Evolutionary conservation across 2,329 filamentous ascomycete species (phyloP).

Genomic region (Parafenestella ontariensis): DNA sequence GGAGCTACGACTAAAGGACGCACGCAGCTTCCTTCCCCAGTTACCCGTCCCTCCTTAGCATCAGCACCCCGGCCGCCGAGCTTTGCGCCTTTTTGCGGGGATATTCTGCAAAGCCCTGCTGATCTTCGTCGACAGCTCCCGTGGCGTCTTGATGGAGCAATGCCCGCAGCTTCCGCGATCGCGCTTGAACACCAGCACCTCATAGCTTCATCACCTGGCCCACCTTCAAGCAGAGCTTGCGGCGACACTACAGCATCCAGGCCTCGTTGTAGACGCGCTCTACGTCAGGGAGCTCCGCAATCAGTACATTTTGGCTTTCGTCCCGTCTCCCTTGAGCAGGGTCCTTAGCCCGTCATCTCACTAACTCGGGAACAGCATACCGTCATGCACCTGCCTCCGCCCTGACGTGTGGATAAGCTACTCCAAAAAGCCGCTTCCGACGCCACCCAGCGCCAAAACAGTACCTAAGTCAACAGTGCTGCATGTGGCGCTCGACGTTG

Average conservation of each 20-base stretch:
- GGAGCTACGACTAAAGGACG: slow-evolving; percentile 4
- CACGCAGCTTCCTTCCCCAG: slow-evolving; percentile 16
- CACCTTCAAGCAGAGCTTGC: slow-evolving; percentile 2
- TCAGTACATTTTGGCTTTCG: neutral
- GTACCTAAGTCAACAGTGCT: slow-evolving; percentile 1
- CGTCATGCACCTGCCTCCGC: slow-evolving; percentile 33
- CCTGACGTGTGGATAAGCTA: slow-evolving; percentile 39
- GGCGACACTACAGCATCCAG: slow-evolving; percentile 2
- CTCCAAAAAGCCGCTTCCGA: slow-evolving; percentile 36
- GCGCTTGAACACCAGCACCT: slow-evolving; percentile 6
- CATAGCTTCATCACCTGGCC: slow-evolving; percentile 5
- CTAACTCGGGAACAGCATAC: slow-evolving; percentile 21
- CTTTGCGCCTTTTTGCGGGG: slow-evolving; percentile 20
- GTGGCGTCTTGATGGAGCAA: slow-evolving; percentile 22
- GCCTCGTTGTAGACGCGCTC: slow-evolving; percentile 11
- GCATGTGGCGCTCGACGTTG: slow-evolving; percentile 25
- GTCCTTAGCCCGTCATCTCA: neutral
- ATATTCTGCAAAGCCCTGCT: slow-evolving; percentile 24
- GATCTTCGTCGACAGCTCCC: slow-evolving; percentile 25
- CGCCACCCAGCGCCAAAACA: slow-evolving; percentile 21
- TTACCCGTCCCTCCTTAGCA: slow-evolving; percentile 22
- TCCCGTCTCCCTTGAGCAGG: slow-evolving; percentile 18
- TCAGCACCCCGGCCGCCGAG: slow-evolving; percentile 15
- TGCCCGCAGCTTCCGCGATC: slow-evolving; percentile 20
- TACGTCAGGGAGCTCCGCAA: slow-evolving; percentile 16